Evolutionary conservation across 768 basidiomycete genomes (phyloP).

Genomic region (Calocera viscosa): DNA sequence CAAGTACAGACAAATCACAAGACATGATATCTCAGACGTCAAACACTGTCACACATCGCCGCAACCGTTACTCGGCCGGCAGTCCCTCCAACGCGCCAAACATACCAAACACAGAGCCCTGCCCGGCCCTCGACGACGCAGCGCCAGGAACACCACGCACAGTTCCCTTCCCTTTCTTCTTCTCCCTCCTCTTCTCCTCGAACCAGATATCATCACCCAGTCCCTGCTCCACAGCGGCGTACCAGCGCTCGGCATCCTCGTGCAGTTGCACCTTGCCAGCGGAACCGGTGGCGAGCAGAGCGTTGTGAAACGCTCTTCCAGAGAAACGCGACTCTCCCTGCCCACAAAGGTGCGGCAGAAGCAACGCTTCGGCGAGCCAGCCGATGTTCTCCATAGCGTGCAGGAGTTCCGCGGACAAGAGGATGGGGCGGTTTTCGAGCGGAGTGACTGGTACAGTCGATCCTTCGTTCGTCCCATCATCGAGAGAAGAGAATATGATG

Average conservation of each 20-base stretch:
- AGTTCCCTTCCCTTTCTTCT: constrained; percentile 18
- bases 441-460: constrained; percentile 35
- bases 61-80: background rate
- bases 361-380: constrained; percentile 47
- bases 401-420: constrained; percentile 52
- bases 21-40: too few relatives aligned
- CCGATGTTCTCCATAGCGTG: constrained; percentile 48
- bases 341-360: constrained; percentile 35
- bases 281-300: constrained; percentile 31
- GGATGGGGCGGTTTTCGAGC: constrained; percentile 38
- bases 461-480: background rate
- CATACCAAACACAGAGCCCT: constrained; percentile 23
- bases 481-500: constrained; percentile 29
- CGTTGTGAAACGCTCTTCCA: constrained; percentile 45
- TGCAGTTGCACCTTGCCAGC: constrained; percentile 18
- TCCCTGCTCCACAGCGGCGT: constrained; percentile 37
- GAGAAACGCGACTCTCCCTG: constrained; percentile 38
- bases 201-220: constrained; percentile 36
- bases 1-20: too few relatives aligned
- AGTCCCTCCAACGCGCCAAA: constrained; percentile 13
- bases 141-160: background rate
- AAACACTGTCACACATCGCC: background rate
- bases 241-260: constrained; percentile 29
- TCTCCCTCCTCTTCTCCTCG: constrained; percentile 37
- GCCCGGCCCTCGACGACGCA: background rate